Percentiles rank a stretch among this genome's conserved stretches.
Conservation (phyloP, 768 basidiomycete genomes). For the Pleurotus djamor region DNA sequence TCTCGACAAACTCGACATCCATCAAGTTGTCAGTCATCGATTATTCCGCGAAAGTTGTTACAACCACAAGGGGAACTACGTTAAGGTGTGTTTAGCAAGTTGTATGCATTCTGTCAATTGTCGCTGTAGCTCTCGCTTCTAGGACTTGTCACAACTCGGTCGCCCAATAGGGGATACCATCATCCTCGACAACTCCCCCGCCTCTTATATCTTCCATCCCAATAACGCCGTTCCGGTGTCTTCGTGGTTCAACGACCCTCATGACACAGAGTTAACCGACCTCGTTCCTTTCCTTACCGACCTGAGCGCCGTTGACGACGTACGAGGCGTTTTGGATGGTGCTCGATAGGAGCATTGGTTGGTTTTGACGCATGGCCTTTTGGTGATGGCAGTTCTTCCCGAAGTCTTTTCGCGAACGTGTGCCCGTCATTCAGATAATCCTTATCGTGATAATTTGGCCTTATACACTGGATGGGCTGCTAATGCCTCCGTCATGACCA, state of each 20-base stretch:
- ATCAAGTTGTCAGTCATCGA: slow-evolving; percentile 90
- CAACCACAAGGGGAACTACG: slow-evolving; percentile 98
- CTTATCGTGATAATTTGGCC: slow-evolving; percentile 1
- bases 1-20: slow-evolving; percentile 91
- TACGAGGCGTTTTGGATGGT: slow-evolving; percentile 88
- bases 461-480: not conserved
- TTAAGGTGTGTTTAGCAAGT: slow-evolving; percentile 66
- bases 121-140: slow-evolving; percentile 5
- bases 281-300: slow-evolving; percentile 93
- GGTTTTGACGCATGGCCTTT: not conserved
- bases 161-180: slow-evolving; percentile 92
- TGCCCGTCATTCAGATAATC: not conserved
- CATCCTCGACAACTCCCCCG: slow-evolving; percentile 98
- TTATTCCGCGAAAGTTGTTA: slow-evolving; percentile 98
- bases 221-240: slow-evolving; percentile 99
- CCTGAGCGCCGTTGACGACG: slow-evolving; percentile 80
- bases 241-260: slow-evolving; percentile 99
- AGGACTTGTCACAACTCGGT: slow-evolving; percentile 98
- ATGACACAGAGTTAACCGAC: slow-evolving; percentile 97
- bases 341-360: slow-evolving; percentile 47
- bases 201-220: slow-evolving; percentile 98
- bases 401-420: not conserved
- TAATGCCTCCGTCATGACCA: not conserved
- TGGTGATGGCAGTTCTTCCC: not conserved
- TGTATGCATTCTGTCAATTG: not conserved